Percentiles rank a stretch among this genome's conserved stretches.
phyloP scores from a whole-genome alignment of 257 asterid genomes.

The Nicotiana attenuata region DNA sequence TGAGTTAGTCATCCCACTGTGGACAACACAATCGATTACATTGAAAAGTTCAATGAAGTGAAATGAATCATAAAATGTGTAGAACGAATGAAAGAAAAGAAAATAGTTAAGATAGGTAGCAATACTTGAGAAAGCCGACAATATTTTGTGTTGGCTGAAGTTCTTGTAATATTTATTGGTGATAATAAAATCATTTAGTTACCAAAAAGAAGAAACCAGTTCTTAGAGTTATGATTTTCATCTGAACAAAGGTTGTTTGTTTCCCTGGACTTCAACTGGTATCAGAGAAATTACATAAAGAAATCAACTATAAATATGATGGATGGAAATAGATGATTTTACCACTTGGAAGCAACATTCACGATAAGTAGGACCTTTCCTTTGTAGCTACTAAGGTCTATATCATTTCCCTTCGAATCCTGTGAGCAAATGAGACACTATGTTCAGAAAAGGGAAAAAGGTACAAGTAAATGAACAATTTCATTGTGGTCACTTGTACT shows the following conservation, averaged over 20 bases:
- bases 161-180: too few relatives aligned
- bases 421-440: slow-evolving; percentile 15
- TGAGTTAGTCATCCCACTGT: slow-evolving; percentile 88
- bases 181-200: too few relatives aligned
- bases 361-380: slow-evolving; percentile 59
- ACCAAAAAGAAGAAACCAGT: neutral
- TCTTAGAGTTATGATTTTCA: neutral
- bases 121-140: too few relatives aligned
- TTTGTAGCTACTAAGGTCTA: slow-evolving; percentile 48
- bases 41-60: neutral
- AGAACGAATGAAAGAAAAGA: neutral
- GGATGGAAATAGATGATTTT: neutral
- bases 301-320: too few relatives aligned
- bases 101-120: too few relatives aligned
- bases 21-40: slow-evolving; percentile 6
- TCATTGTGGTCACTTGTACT: neutral
- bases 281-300: neutral
- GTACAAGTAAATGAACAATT: neutral
- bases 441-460: neutral
- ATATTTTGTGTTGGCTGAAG: too few relatives aligned
- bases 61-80: neutral
- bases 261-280: neutral
- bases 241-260: neutral
- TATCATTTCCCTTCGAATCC: slow-evolving; percentile 45
- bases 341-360: slow-evolving; percentile 84